Conservation (phyloP, 768 basidiomycete genomes). For the Mycena pura region DNA sequence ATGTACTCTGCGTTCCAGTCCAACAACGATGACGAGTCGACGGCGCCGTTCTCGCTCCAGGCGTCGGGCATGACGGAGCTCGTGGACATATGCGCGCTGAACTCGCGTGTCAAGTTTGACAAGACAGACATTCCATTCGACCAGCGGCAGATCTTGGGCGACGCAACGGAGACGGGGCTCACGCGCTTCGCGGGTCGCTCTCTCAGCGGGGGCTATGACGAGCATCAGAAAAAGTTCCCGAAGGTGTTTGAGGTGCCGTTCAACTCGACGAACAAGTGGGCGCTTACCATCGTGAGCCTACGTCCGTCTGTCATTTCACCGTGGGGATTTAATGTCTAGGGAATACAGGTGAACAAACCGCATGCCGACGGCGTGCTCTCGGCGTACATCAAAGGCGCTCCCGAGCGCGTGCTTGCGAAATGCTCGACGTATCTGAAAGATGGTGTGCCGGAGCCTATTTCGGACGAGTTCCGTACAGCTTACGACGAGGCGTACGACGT, state of each 20-base stretch:
- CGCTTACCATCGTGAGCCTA: conserved; percentile 66
- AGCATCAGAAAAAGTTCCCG: conserved; percentile 52
- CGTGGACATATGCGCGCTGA: conserved; percentile 67
- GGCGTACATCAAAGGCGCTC: conserved; percentile 72
- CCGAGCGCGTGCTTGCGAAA: conserved; percentile 71
- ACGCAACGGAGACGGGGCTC: conserved; percentile 79
- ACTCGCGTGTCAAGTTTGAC: conserved; percentile 76
- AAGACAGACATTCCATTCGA: conserved; percentile 66
- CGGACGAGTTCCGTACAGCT: conserved; percentile 56
- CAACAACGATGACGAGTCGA: conserved; percentile 69
- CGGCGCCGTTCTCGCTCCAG: conserved; percentile 54
- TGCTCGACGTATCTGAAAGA: conserved; percentile 66
- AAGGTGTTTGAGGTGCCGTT: conserved; percentile 80
- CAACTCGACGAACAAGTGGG: conserved; percentile 80
- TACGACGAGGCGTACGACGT: conserved; percentile 73
- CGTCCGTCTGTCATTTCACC: not conserved
- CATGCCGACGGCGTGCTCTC: conserved; percentile 57
- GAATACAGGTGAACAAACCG: conserved; percentile 57
- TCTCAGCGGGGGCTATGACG: conserved; percentile 59
- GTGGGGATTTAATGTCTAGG: not conserved
- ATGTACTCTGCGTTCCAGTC: conserved; percentile 77
- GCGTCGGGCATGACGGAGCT: conserved; percentile 70
- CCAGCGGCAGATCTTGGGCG: conserved; percentile 66
- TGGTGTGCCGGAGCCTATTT: conserved; percentile 53
- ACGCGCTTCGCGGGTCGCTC: conserved; percentile 69